A percentile compares a stretch with the other conserved stretches of the same genome.
These are phyloP conservation scores for Rossbeevera mucosa DNA, from an alignment of 768 basidiomycete genomes.

Conservation along the genomic window DNA sequence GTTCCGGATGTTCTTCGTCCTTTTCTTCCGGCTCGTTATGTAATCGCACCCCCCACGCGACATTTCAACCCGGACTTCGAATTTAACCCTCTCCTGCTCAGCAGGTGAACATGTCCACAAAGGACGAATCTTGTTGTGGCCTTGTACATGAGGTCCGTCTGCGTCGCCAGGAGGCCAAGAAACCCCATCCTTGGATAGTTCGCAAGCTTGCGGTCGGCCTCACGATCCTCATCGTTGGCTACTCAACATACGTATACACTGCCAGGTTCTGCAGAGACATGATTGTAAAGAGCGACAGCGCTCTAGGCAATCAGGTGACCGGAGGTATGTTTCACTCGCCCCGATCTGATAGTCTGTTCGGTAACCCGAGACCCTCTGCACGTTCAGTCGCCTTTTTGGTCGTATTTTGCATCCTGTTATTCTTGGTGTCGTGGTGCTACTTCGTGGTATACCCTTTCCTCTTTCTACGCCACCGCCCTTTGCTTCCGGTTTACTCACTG, in stretches of 20 bases:
- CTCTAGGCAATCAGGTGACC: conserved; percentile 44
- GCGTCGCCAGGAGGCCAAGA: conserved; percentile 35
- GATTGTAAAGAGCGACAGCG: conserved; percentile 44
- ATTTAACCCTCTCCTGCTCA: background rate
- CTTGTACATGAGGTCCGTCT: conserved; percentile 48
- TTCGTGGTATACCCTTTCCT: conserved; percentile 45
- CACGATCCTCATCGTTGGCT: conserved; percentile 56
- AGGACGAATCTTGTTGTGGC: conserved; percentile 39
- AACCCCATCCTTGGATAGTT: conserved; percentile 68
- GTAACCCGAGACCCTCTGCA: conserved; percentile 1
- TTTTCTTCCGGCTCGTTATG: conserved; percentile 10
- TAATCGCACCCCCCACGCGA: conserved; percentile 17
- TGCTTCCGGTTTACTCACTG: background rate
- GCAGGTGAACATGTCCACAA: conserved; percentile 14
- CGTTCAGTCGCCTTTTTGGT: conserved; percentile 60
- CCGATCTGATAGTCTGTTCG: background rate
- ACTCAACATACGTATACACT: conserved; percentile 75
- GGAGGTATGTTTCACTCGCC: conserved; percentile 57
- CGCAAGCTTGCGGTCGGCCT: conserved; percentile 65
- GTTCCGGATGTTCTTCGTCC: background rate
- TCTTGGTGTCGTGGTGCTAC: conserved; percentile 82
- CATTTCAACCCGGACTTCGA: conserved; percentile 8
- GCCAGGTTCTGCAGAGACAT: conserved; percentile 67
- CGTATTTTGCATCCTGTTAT: conserved; percentile 55
- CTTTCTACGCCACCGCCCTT: background rate